Evolutionary conservation across 2,329 filamentous ascomycete genomes (phyloP).

Genomic region (Phoma herbarum): DNA sequence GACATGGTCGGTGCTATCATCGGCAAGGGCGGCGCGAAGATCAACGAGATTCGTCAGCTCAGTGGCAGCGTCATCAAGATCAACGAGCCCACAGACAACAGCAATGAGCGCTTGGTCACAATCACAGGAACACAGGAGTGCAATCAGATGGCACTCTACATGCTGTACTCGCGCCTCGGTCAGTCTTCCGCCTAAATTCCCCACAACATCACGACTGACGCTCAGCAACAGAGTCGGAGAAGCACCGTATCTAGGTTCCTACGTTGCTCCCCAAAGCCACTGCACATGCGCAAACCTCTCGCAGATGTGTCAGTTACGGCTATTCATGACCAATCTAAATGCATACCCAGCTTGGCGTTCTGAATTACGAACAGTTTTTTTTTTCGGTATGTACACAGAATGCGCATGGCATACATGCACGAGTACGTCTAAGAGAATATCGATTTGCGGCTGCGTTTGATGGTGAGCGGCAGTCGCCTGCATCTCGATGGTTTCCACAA

Average conservation of each 20-base stretch:
- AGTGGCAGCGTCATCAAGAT: slow-evolving; percentile 99
- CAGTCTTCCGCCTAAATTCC: slow-evolving; percentile 43
- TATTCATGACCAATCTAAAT: slow-evolving; percentile 18
- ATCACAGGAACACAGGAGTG: slow-evolving; percentile 98
- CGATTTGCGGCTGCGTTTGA: background rate
- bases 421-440: background rate
- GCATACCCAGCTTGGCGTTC: slow-evolving; percentile 33
- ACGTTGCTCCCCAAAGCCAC: slow-evolving; percentile 8
- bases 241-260: slow-evolving; percentile 69
- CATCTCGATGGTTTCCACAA: background rate
- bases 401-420: slow-evolving; percentile 3
- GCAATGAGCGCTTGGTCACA: slow-evolving; percentile 95
- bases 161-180: slow-evolving; percentile 98
- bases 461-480: slow-evolving; percentile 7
- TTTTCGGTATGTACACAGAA: slow-evolving; percentile 23
- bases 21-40: slow-evolving; percentile 97
- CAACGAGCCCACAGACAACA: slow-evolving; percentile 98
- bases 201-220: background rate
- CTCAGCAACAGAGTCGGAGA: slow-evolving; percentile 71
- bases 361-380: slow-evolving; percentile 9
- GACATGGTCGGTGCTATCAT: slow-evolving; percentile 99
- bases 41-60: slow-evolving; percentile 97
- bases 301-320: slow-evolving; percentile 8
- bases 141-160: slow-evolving; percentile 99
- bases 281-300: slow-evolving; percentile 2